Evolutionary conservation across 495 filamentous ascomycete genomes (phyloP), one percentile per base, ranked within the genome.

Genomic region (Talaromyces nanjingensis): DNA sequence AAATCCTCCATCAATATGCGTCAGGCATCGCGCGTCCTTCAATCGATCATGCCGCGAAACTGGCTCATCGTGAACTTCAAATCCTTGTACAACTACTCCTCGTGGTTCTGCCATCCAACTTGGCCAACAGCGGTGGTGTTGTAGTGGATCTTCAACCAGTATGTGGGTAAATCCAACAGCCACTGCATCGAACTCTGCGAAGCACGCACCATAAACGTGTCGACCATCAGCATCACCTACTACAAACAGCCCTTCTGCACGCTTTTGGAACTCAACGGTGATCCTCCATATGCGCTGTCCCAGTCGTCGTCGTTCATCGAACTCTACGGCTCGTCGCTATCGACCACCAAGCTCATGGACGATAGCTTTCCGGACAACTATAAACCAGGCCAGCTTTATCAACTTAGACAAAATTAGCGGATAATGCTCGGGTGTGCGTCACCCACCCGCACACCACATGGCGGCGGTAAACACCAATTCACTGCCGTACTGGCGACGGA

Each of bases 61-160:
- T 60, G 24, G 0, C 49, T 8, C 27, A 68, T 70, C 1, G 37
- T 70, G 14, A 68, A 68, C 1, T 64, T 1, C 0, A 68, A 1
- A 0, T 66, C 16, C 37, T 66, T 57, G 34, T 68, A 68, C 8
- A 64, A 39, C 22, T 66, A 20, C 42, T 64, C 20, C 18, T 68
- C 37, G 1, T 42, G 1, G 12, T 64, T 59, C 22, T 31, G 33
- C 66, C 52, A 70, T n/a, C 1, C 20, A 0, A 70, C 33, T 60
- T 66, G 18, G 3, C 64, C 63, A 0, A 14, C 24, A 12, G 18
- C 9, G 1, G 27, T 70, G 5, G 53, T 74, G 53, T 68, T 74
- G 58, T 72, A 74, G 67, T 72, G 47, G 52, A 76, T 68, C 66
- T 73, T 73, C 18, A 73, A 62, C 18, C 70, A 34, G 63, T 74